Evolutionary conservation across 176 grass and related monocot species (phyloP).

Genomic region (Cocos nucifera): DNA sequence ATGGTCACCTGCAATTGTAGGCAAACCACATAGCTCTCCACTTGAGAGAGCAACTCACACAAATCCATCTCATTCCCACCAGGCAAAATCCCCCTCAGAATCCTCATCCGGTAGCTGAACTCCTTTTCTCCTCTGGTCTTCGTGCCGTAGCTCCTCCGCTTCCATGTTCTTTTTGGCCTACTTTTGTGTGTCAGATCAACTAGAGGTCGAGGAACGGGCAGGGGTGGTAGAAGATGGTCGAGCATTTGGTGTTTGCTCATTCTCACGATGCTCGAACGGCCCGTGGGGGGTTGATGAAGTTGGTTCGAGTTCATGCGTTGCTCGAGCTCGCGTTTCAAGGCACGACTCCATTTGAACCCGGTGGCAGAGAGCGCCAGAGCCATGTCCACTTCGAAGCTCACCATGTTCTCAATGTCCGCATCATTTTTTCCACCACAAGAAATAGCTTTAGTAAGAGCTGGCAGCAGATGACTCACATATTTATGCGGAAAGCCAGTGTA

Average conservation of each 20-base stretch:
- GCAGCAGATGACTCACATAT: conserved; percentile 7
- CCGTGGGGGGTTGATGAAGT: background rate
- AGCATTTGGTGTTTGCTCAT: too few relatives aligned
- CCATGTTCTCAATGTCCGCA: background rate
- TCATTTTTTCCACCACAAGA: background rate
- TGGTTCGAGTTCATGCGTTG: background rate
- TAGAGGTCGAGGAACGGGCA: too few relatives aligned
- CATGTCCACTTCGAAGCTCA: conserved; percentile 19
- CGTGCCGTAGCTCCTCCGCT: background rate
- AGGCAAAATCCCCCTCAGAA: conserved; percentile 8
- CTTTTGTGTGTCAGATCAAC: background rate
- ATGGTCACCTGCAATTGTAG: conserved; percentile 13
- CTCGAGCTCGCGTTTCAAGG: conserved; percentile 13
- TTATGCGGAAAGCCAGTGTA: background rate
- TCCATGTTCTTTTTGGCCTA: background rate
- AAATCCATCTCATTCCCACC: conserved; percentile 11
- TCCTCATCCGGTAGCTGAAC: background rate
- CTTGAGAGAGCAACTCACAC: conserved; percentile 8
- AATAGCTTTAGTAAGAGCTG: conserved; percentile 6
- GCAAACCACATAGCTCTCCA: conserved; percentile 19
- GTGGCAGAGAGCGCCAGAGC: conserved; percentile 3
- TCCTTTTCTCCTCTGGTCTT: conserved; percentile 1
- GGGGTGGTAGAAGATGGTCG: too few relatives aligned
- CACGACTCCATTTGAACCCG: conserved; percentile 8
- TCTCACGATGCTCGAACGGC: too few relatives aligned